phyloP scores from a whole-genome alignment of 139 green algal genomes.

The Zygnema cylindricum region DNA sequence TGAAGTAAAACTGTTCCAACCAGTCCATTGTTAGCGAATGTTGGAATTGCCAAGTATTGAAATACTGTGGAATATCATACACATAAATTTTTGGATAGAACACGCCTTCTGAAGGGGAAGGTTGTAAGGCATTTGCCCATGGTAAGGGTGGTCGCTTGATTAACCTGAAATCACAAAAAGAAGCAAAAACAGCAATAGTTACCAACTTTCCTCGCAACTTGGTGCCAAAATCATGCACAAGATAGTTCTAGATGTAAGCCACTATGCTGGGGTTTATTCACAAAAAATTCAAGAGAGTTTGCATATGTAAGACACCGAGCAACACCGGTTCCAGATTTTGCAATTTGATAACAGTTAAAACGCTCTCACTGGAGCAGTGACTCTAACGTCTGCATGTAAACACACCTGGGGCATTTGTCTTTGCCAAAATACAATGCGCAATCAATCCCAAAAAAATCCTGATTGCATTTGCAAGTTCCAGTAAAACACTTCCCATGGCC shows the following conservation, averaged over 20 bases:
- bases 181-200: no score
- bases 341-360: neutral
- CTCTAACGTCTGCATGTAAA: no score
- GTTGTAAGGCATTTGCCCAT: neutral
- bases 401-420: neutral
- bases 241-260: neutral
- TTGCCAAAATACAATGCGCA: conserved; percentile 34
- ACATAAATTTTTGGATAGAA: neutral
- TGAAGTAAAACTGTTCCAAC: conserved; percentile 29
- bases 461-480: conserved; percentile 32
- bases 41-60: conserved; percentile 40
- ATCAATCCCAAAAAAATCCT: conserved; percentile 31
- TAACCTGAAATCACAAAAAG: neutral
- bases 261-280: neutral
- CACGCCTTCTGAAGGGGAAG: neutral
- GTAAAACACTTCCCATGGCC: conserved; percentile 22
- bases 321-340: no score
- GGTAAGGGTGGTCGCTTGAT: neutral
- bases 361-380: no score
- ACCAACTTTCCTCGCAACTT: no score
- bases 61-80: conserved; percentile 26
- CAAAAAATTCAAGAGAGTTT: neutral
- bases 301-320: no score
- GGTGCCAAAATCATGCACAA: no score
- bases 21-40: conserved; percentile 23